Evolutionary conservation across 768 basidiomycete genomes (phyloP), one percentile per base, ranked within the genome.

Genomic region (Tylopilus sp.): DNA sequence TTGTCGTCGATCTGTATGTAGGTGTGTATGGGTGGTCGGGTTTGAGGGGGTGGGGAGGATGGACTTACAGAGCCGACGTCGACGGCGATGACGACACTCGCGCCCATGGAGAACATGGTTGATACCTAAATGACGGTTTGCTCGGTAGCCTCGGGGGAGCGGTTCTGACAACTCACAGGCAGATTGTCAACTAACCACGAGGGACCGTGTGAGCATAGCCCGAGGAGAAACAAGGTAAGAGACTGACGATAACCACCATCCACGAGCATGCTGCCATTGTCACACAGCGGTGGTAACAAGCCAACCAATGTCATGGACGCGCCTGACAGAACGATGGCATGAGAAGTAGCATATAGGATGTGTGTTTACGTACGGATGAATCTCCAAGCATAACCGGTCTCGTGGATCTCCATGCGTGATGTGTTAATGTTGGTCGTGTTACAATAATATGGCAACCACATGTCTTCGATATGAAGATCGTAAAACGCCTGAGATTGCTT

Each of bases 401-500:
- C 89, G 62, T 99, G 97, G 39, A 98, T 86, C 63, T 98, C 94
- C 93, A 98, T 98, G 9, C 85, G 80, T 9, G 93, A 97, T 40
- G 90, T 91, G 47, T 86, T 93, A 67, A 99, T 97, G 61, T 98
- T 98, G 18, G 97, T 95, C 3, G 95, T 91, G 62, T 98, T 98
- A 71, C 94, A 97, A 71, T 95, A 98, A 73, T 83, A 98, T 4
- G 95, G 97, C 6, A 99, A 76, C 97, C 95, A 98, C 90, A 97
- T 95, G 70, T 97, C 95, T 69, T 93, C 89, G 36, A 92, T 92
- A 60, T 98, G 94, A 38, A 94, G 81, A 68, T 91, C 92, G 59
- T 93, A 95, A 67, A 97, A 95, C 17, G 90, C 83, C 81, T 91
- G 57, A 28, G 56, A 57, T 33, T 25, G 18, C n/a, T 63, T 12